Base-by-base conservation (phyloP, 257 asterid species). In the Paulownia fortunei region DNA sequence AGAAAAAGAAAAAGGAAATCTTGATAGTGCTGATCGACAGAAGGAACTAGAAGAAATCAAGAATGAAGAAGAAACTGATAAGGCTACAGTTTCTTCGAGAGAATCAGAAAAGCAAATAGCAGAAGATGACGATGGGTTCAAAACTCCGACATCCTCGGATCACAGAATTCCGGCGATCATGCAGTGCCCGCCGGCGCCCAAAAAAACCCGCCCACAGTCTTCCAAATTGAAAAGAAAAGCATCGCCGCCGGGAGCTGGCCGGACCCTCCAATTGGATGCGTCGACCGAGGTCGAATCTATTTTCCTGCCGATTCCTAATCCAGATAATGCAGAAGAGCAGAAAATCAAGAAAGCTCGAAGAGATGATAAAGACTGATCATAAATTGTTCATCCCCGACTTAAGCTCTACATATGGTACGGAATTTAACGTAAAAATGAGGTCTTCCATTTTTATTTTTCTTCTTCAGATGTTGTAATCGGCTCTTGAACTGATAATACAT, bases 171-270 rank as follows among this genome's bases (percentile, higher is more conserved):
- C 92, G 71, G 60, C 64, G 56, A 55, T 51, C 51, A 82, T 56
- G 58, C 47, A 82, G 76, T 94, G 98, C 51, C 98, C 98, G 0
- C 90, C 90, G 52, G 89, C 98, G 56, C 98, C 98, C 1, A 84
- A 23, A 65, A 89, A 82, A 66, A 36, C 74, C 11, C 84, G 83
- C 18, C 85, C 86, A 23, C 55, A 46, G 47, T 67, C 86, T 26
- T 51, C 82, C 65, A 69, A 16, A 2, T 41, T 56, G 73, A 88
- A 88, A 34, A 79, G 91, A 23, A 88, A 79, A 49, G 60, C 71
- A 8, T 37, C 89, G 42, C 58, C 87, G 66, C 19, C 77, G 37
- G 62, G 32, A 19, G 60, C 41, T 46, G 36, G 76, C 47, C 82
- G 83, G 63, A 72, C 71, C 37, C 80, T 81, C 32, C 84, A 65